Evolutionary conservation across 108 stramenopile genomes (phyloP), one percentile per base, ranked within the genome.

Genomic region (Cyclotella atomus): DNA sequence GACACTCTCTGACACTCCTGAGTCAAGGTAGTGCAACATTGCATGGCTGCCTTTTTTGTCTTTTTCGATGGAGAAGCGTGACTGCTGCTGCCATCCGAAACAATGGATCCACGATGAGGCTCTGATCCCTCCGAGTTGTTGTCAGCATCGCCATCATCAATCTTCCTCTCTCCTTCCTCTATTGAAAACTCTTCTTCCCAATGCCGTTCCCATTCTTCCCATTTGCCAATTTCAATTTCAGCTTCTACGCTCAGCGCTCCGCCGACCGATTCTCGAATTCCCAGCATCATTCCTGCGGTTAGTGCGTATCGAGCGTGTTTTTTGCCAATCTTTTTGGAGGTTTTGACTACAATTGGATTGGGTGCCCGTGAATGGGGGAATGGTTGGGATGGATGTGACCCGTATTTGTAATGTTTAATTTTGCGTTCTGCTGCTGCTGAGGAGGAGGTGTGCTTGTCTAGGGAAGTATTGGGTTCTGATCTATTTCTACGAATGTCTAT

Each of bases 211-310:
- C 54, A 62, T 28, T 69, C 70, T 47, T 64, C 73, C 75, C 79
- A 81, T n/a, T 35, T 57, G 33, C 43, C 56, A 53, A 66, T 71
- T 47, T 76, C 76, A 52, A 80, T 66, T 23, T 84, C 79, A 27
- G 73, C 69, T 59, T 83, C 82, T 23, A 78, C 71, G 6, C 82
- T 72, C 25, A 72, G 32, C 10, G 75, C 75, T 25, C 83, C 83
- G 10, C 84, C 84, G 20, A 85, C 84, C 38, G 67, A 57, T 38
- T 82, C 78, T 4, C 92, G 70, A 14, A 97, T 86, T 0, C 94
- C 94, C 28, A 94, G 82, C 95, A 96, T 95, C 96, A 97, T 97
- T 20, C 92, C 91, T 17, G 90, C 90, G 24, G 89, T 83, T 1
- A 96, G 68, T 12, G 85, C 83, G 54, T 93, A 93, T 44, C 86